Evolutionary conservation across 2,329 filamentous ascomycete species (phyloP), one percentile per base, ranked within the genome.

Genomic region (Hymenoscyphus repandus): DNA sequence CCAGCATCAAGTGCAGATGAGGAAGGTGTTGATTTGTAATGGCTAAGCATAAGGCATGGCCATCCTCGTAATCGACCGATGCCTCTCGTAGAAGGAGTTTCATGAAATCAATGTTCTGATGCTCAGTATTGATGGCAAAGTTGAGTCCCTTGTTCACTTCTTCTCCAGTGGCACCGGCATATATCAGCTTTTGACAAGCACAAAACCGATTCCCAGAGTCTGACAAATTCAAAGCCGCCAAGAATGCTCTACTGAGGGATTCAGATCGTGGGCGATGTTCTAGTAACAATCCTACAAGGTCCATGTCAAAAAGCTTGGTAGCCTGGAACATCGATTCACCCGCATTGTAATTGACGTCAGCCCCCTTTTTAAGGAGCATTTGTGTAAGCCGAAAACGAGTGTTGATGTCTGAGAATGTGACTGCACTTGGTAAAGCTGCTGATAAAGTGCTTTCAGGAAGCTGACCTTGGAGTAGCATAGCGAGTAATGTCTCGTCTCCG

Each of bases 141-240:
- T 17, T 17, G 20, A 54, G 52, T 9, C 36, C 52, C 44, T 42
- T 49, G 36, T 54, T 49, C 12, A 54, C 52, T 41, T 38, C 49
- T 13, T 45, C 40, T 7, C 52, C 52, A n/a, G 15, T 36, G 13
- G 49, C 52, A 6, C 52, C 52, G 45, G 52, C 38, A 27, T 48
- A 12, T 5, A 54, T 36, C 12, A 54, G 32, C 34, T 32, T 54
- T 31, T 48, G 15, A 22, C 52, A 54, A n/a, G 49, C 48, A 7
- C 32, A 17, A 37, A 51, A 51, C 27, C 52, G 38, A 20, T 22
- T 40, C 9, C 36, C 15, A 5, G 44, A 33, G 12, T 41, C 17
- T 12, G 7, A 11, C 11, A 47, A 34, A 33, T 45, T 36, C 33
- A 51, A n/a, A 15, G 48, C 52, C 4, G 17, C 12, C 6, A 18